A percentile compares a stretch with the other conserved stretches of the same genome.
Conservation (phyloP, 257 asterid genomes). For the Fraxinus excelsior region DNA sequence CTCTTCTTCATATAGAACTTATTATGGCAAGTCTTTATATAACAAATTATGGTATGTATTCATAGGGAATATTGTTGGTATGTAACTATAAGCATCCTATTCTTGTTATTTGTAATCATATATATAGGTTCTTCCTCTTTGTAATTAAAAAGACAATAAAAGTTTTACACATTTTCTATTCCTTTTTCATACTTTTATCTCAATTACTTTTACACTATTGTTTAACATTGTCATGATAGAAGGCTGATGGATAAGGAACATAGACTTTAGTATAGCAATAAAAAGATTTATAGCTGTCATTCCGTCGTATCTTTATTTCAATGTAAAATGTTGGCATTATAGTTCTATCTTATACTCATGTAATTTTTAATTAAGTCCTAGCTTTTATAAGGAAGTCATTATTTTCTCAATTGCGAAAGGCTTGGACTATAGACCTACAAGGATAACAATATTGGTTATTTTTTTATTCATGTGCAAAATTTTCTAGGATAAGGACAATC, state of each 20-base stretch:
- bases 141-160: no score
- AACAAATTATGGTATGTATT: not conserved
- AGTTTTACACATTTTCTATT: not conserved
- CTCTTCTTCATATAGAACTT: not conserved
- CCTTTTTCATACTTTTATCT: not conserved
- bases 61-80: not conserved
- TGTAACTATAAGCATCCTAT: not conserved
- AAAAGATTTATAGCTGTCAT: no score
- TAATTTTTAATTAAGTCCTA: not conserved
- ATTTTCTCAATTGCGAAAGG: not conserved
- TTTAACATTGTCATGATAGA: not conserved
- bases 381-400: not conserved
- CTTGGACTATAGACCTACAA: not conserved
- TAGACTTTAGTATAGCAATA: not conserved
- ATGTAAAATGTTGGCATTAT: not conserved
- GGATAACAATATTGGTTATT: not conserved
- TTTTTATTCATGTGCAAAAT: not conserved
- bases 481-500: not conserved
- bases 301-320: not conserved
- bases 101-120: not conserved
- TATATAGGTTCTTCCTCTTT: not conserved
- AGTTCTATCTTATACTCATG: not conserved
- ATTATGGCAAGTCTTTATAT: not conserved
- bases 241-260: not conserved
- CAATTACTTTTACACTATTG: not conserved